These are phyloP conservation scores for Cokeromyces recurvatus DNA, from an alignment of 371 early-diverging fungal species.

Conservation along the genomic window DNA sequence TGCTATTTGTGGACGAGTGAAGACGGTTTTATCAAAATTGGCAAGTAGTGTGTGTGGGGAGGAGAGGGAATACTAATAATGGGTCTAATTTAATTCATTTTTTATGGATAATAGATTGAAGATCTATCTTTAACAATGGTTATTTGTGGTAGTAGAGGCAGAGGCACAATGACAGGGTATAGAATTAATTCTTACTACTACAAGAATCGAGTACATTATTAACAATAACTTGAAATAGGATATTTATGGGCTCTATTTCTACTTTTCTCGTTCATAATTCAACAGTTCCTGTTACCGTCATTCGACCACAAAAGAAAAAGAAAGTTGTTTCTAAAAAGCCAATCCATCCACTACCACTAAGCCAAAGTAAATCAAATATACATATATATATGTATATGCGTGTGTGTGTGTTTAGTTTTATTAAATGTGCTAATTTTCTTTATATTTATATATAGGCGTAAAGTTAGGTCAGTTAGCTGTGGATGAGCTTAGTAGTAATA, in stretches of 20 bases:
- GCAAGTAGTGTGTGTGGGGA: slow-evolving; percentile 17
- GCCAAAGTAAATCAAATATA: slow-evolving; percentile 29
- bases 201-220: too few relatives aligned
- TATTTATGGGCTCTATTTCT: slow-evolving; percentile 53
- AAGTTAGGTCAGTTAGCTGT: slow-evolving; percentile 32
- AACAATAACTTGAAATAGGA: slow-evolving; percentile 15
- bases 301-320: slow-evolving; percentile 45
- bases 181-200: neutral
- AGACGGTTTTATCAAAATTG: slow-evolving; percentile 37
- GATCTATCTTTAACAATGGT: slow-evolving; percentile 49
- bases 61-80: too few relatives aligned
- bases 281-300: slow-evolving; percentile 56
- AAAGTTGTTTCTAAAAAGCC: slow-evolving; percentile 14
- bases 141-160: slow-evolving; percentile 56
- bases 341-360: slow-evolving; percentile 22
- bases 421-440: neutral
- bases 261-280: slow-evolving; percentile 57
- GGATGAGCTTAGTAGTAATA: slow-evolving; percentile 25
- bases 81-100: neutral
- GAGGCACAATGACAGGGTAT: slow-evolving; percentile 55
- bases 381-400: too few relatives aligned
- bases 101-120: slow-evolving; percentile 29
- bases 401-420: too few relatives aligned
- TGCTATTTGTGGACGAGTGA: slow-evolving; percentile 48
- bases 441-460: slow-evolving; percentile 20